A percentile compares a stretch with the other conserved stretches of the same genome.
Evolutionary conservation across 2,329 filamentous ascomycete species (phyloP).

Genomic region (Uncinocarpus reesii): DNA sequence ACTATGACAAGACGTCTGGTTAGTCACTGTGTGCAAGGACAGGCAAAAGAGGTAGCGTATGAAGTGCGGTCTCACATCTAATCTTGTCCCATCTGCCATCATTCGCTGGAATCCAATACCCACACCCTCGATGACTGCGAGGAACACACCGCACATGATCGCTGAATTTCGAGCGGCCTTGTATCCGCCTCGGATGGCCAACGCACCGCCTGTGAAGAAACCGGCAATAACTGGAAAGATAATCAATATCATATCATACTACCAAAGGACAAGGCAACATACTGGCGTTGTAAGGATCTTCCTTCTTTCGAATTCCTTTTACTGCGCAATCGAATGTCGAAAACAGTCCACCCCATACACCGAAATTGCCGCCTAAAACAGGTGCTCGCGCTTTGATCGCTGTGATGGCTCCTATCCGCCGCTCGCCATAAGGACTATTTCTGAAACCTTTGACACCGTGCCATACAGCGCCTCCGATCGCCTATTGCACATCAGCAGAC

Average conservation of each 20-base stretch:
- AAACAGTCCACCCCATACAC: conserved; percentile 94
- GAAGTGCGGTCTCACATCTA: conserved; percentile 50
- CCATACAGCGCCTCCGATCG: conserved; percentile 77
- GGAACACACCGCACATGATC: conserved; percentile 86
- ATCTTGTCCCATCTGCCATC: conserved; percentile 78
- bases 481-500: conserved; percentile 36
- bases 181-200: conserved; percentile 83
- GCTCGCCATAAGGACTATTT: conserved; percentile 83
- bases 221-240: conserved; percentile 63
- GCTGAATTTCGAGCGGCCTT: conserved; percentile 90
- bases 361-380: conserved; percentile 94
- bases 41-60: neutral
- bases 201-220: conserved; percentile 87
- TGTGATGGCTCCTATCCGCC: conserved; percentile 88
- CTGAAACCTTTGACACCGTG: conserved; percentile 93
- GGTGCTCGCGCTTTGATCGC: conserved; percentile 96
- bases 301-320: conserved; percentile 89
- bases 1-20: neutral
- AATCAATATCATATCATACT: neutral
- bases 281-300: conserved; percentile 94
- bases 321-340: conserved; percentile 93
- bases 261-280: conserved; percentile 23
- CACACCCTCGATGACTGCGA: conserved; percentile 94
- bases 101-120: conserved; percentile 92
- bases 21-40: neutral